Percentiles rank a stretch among this genome's conserved stretches.
Conservation (phyloP, 1,284 basidiomycete species). For the Ganoderma resinaceum region DNA sequence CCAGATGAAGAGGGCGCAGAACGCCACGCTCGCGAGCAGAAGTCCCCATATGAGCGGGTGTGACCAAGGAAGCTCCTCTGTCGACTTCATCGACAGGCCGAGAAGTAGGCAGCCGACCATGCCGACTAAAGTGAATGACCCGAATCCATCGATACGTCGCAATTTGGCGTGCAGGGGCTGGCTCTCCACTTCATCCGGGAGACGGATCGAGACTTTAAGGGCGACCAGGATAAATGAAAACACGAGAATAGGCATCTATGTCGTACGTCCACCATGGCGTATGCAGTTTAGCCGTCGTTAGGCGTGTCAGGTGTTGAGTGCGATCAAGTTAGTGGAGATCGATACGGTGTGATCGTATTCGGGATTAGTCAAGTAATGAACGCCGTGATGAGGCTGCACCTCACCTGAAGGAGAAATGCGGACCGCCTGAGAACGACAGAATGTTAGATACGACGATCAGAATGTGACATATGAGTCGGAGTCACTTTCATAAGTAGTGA, state of each 20-base stretch:
- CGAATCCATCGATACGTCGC: slow-evolving; percentile 82
- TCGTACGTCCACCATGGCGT: slow-evolving; percentile 2
- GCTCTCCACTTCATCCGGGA: slow-evolving; percentile 65
- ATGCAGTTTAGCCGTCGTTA: slow-evolving; percentile 13
- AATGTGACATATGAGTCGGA: slow-evolving; percentile 24
- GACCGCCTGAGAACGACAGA: slow-evolving; percentile 55
- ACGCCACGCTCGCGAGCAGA: slow-evolving; percentile 61
- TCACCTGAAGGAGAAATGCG: slow-evolving; percentile 74
- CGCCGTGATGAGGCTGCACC: slow-evolving; percentile 23
- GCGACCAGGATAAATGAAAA: slow-evolving; percentile 74
- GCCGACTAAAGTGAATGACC: slow-evolving; percentile 79
- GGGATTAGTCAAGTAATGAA: slow-evolving; percentile 22
- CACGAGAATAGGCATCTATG: slow-evolving; percentile 76
- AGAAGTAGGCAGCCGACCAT: slow-evolving; percentile 79
- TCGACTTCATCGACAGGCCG: slow-evolving; percentile 81
- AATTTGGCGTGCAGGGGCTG: slow-evolving; percentile 70
- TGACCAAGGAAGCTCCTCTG: slow-evolving; percentile 82
- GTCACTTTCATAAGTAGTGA: slow-evolving; percentile 11
- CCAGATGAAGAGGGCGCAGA: slow-evolving; percentile 65
- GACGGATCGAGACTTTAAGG: slow-evolving; percentile 75
- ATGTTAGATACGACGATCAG: slow-evolving; percentile 26
- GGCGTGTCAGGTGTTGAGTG: slow-evolving; percentile 18
- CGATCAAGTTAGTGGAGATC: slow-evolving; percentile 27
- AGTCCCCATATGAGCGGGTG: slow-evolving; percentile 74
- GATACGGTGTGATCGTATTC: slow-evolving; percentile 26